phyloP scores from a whole-genome alignment of 305 asterid species.

The Petunia hybrid region DNA sequence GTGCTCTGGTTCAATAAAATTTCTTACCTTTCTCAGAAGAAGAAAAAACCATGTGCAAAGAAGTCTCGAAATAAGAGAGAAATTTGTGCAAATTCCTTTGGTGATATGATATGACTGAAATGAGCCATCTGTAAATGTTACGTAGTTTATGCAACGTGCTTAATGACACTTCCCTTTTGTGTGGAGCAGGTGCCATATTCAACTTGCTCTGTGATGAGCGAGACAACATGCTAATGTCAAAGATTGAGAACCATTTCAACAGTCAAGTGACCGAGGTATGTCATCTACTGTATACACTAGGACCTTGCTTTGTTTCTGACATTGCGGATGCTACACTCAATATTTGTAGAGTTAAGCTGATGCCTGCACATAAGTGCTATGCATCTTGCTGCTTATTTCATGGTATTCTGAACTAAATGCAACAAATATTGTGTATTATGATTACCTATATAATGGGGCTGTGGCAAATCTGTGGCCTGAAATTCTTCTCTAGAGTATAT shows the following conservation, averaged over 20 bases:
- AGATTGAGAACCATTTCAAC: conserved; percentile 76
- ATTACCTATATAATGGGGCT: not conserved
- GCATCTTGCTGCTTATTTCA: not conserved
- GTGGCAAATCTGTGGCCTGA: not conserved
- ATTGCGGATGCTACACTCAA: not conserved
- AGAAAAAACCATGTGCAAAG: too few relatives aligned
- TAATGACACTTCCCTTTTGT: conserved; percentile 26
- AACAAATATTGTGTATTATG: not conserved
- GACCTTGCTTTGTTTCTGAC: not conserved
- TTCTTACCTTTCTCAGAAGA: too few relatives aligned
- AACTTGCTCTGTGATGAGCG: conserved; percentile 62
- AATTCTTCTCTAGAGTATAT: not conserved
- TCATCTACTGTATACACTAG: not conserved
- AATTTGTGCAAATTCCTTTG: not conserved
- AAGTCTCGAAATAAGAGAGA: not conserved
- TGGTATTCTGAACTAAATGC: not conserved
- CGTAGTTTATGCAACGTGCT: not conserved
- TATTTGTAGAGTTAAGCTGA: not conserved
- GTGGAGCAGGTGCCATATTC: conserved; percentile 77
- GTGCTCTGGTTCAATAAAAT: too few relatives aligned
- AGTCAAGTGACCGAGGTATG: conserved; percentile 61
- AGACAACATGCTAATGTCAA: conserved; percentile 62
- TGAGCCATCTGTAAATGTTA: not conserved
- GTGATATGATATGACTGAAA: not conserved
- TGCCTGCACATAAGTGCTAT: not conserved